Conservation (phyloP, 257 asterid genomes). For the Schizonepeta tenuifolia region DNA sequence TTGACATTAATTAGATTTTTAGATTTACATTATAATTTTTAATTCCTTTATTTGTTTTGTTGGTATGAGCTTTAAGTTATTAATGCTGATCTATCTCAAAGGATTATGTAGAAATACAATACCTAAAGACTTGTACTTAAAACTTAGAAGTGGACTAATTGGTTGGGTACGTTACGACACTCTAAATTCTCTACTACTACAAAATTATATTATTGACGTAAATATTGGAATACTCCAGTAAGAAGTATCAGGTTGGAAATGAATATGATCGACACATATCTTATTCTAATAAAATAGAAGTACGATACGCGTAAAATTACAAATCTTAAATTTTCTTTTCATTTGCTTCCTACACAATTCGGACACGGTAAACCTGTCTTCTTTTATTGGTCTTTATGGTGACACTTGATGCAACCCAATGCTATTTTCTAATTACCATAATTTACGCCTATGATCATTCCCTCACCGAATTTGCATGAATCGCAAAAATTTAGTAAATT, state of each 20-base stretch:
- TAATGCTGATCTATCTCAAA: background rate
- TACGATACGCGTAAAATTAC: background rate
- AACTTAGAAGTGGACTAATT: too few species aligned
- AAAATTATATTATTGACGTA: background rate
- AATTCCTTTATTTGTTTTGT: too few species aligned
- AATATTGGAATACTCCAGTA: background rate
- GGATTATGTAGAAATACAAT: background rate
- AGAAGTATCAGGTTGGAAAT: background rate
- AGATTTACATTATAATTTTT: too few species aligned
- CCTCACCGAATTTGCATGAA: conserved; percentile 42
- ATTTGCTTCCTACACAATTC: background rate
- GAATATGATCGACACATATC: background rate
- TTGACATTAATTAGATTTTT: too few species aligned
- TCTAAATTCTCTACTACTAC: background rate
- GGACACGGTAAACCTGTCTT: too few species aligned
- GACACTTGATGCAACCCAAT: too few species aligned
- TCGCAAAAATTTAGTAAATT: background rate
- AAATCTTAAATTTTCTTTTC: too few species aligned
- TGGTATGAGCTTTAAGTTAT: too few species aligned
- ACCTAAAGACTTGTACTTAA: too few species aligned
- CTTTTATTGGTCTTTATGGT: too few species aligned
- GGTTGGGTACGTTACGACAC: background rate
- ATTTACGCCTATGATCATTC: conserved; percentile 29
- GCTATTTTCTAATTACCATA: background rate
- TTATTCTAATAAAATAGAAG: too few species aligned